A percentile compares a stretch with the other conserved stretches of the same genome.
These are phyloP conservation scores for Colletotrichum sojae DNA, from an alignment of 2,329 filamentous ascomycete genomes.

Conservation along the genomic window DNA sequence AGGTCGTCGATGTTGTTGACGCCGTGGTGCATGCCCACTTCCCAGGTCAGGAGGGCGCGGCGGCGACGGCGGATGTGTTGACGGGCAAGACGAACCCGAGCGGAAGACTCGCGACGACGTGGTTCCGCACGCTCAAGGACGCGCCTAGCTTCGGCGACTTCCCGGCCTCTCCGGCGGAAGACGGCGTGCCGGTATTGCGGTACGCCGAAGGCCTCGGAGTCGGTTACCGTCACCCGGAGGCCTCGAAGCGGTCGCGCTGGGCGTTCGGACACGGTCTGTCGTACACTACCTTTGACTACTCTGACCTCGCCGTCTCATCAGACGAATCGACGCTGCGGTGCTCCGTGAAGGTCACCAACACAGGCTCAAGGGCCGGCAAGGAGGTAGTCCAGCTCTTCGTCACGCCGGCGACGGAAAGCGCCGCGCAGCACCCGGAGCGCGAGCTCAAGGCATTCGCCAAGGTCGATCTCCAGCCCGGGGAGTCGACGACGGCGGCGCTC, in stretches of 20 bases:
- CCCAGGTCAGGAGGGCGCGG: constrained; percentile 38
- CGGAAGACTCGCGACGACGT: constrained; percentile 38
- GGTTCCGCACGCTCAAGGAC: constrained; percentile 39
- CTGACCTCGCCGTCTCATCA: not conserved
- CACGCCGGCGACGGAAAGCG: constrained; percentile 32
- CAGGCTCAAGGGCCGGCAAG: constrained; percentile 44
- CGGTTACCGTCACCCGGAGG: constrained; percentile 33
- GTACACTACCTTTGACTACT: constrained; percentile 35
- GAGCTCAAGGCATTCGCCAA: constrained; percentile 42
- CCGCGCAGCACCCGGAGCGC: constrained; percentile 35
- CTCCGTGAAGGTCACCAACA: constrained; percentile 62
- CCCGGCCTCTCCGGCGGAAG: constrained; percentile 28
- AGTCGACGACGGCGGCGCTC: constrained; percentile 19
- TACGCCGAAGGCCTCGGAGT: constrained; percentile 28
- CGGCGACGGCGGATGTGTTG: constrained; percentile 37
- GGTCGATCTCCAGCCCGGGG: constrained; percentile 16
- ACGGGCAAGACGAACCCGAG: constrained; percentile 34
- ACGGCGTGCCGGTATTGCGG: constrained; percentile 10
- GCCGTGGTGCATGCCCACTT: constrained; percentile 38
- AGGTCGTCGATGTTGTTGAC: constrained; percentile 34
- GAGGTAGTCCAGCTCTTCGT: constrained; percentile 51
- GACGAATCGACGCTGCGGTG: constrained; percentile 42
- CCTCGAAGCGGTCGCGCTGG: constrained; percentile 22
- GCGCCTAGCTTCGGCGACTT: constrained; percentile 37
- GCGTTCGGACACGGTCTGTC: constrained; percentile 34